phyloP scores from a whole-genome alignment of 257 asterid genomes.

The Anisodus tanguticus region DNA sequence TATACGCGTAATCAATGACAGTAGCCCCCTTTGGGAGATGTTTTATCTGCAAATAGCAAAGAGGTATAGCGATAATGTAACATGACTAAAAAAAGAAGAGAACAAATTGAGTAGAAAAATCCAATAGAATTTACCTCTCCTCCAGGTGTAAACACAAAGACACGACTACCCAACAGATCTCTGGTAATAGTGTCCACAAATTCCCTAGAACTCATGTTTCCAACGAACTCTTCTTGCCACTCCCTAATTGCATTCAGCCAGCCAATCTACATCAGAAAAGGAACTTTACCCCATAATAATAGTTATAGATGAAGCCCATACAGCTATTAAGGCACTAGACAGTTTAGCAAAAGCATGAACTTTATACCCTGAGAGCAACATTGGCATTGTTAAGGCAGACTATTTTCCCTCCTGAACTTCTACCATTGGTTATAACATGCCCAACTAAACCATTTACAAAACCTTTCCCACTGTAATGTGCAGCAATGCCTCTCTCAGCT shows the following conservation, averaged over 20 bases:
- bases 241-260: constrained; percentile 98
- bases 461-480: constrained; percentile 87
- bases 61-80: constrained; percentile 5
- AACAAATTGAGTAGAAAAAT: background rate
- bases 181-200: constrained; percentile 88
- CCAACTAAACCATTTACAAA: constrained; percentile 85
- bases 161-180: constrained; percentile 92
- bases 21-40: constrained; percentile 90
- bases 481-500: constrained; percentile 93
- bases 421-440: constrained; percentile 57
- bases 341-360: constrained; percentile 33
- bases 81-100: constrained; percentile 6
- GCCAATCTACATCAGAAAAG: constrained; percentile 65
- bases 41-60: constrained; percentile 59
- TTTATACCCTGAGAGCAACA: constrained; percentile 82
- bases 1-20: constrained; percentile 79
- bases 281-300: background rate
- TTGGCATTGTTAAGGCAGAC: constrained; percentile 86
- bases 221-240: constrained; percentile 98
- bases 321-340: constrained; percentile 14
- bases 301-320: background rate
- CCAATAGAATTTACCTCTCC: constrained; percentile 66
- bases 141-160: constrained; percentile 92
- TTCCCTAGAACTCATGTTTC: constrained; percentile 95
- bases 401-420: constrained; percentile 62